These are phyloP conservation scores for Filobasidium wieringae DNA, from an alignment of 768 basidiomycete genomes.

Conservation along the genomic window DNA sequence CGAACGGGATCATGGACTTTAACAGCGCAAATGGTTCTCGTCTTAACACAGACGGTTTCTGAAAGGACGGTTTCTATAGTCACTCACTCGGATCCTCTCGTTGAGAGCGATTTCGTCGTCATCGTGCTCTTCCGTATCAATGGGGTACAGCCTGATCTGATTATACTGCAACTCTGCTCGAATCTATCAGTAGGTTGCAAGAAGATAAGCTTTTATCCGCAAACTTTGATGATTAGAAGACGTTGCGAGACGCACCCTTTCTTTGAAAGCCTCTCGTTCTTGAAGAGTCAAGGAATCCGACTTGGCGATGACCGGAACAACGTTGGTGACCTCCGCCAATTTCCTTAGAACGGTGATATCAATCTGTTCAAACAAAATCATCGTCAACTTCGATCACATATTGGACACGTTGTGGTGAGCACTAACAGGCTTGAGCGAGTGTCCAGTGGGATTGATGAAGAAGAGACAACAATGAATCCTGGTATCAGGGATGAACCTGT, in stretches of 20 bases:
- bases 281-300: conserved; percentile 85
- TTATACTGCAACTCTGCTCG: conserved; percentile 81
- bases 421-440: conserved; percentile 65
- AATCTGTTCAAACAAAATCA: conserved; percentile 42
- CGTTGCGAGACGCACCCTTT: conserved; percentile 52
- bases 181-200: conserved; percentile 49
- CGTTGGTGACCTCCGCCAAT: conserved; percentile 95
- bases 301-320: conserved; percentile 99
- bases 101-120: conserved; percentile 86
- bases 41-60: not conserved
- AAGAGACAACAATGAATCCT: conserved; percentile 96
- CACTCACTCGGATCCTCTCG: conserved; percentile 69
- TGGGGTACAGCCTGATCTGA: conserved; percentile 90
- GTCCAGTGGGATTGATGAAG: conserved; percentile 99
- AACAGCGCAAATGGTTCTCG: not conserved
- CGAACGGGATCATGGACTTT: conserved; percentile 89
- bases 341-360: conserved; percentile 99
- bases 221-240: not conserved
- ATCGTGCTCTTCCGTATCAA: conserved; percentile 90
- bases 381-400: not conserved
- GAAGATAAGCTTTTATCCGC: not conserved
- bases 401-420: not conserved
- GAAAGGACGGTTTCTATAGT: not conserved
- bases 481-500: conserved; percentile 95
- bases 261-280: conserved; percentile 85